Conservation (phyloP, 148 eudicot genomes). For the Persicaria maculosa region DNA sequence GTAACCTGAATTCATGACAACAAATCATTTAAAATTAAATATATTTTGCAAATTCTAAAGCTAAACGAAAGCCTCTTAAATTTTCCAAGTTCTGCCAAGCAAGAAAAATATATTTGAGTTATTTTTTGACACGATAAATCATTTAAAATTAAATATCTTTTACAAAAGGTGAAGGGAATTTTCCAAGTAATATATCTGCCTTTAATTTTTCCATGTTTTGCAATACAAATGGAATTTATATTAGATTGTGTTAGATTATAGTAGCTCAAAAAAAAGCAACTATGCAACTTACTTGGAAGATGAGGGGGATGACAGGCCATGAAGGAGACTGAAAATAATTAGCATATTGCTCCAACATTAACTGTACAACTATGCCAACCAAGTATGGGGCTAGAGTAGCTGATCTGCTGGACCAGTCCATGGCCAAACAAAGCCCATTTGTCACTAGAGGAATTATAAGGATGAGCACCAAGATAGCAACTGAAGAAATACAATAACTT, state of each 20-base stretch:
- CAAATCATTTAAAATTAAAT: too few species aligned
- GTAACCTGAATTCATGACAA: too few species aligned
- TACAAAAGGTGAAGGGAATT: neutral
- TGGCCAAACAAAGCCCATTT: constrained; percentile 99
- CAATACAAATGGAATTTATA: too few species aligned
- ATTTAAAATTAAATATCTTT: too few species aligned
- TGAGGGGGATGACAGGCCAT: constrained; percentile 76
- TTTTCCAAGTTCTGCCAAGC: neutral
- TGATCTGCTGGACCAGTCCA: constrained; percentile 99
- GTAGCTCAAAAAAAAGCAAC: neutral
- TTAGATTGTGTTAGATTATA: neutral
- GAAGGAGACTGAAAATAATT: constrained; percentile 68
- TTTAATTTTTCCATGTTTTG: too few species aligned
- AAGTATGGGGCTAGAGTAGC: constrained; percentile 99
- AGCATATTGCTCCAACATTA: constrained; percentile 93
- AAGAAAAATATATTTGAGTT: too few species aligned
- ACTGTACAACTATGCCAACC: constrained; percentile 94
- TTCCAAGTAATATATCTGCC: too few species aligned
- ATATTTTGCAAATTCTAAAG: too few species aligned
- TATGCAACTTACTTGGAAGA: constrained; percentile 58
- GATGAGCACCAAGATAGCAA: constrained; percentile 76
- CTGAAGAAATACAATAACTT: constrained; percentile 71
- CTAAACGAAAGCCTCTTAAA: neutral
- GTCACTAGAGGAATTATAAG: constrained; percentile 87
- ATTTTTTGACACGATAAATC: too few species aligned